Evolutionary conservation across 495 filamentous ascomycete genomes (phyloP), one percentile per base, ranked within the genome.

Genomic region (Hypoxylon fragiforme): DNA sequence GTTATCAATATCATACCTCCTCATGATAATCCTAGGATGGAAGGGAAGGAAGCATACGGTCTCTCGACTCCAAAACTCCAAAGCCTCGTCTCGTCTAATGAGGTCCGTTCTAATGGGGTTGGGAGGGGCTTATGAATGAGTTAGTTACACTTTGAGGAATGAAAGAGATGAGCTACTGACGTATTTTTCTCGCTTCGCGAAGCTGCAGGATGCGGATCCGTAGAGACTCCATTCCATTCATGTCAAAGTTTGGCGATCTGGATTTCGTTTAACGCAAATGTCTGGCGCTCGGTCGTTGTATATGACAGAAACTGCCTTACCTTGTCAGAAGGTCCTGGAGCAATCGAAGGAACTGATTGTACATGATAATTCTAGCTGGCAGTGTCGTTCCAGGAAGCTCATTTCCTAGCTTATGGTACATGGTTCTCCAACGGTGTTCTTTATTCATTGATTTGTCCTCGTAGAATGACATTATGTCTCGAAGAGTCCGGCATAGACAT

Each of bases 361-460:
- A 81, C 46, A 81, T 72, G 18, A 74, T 69, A 43, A 81, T 81
- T 32, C 78, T 71, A 18, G 77, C 72, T 9, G 72, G 76, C 7
- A 82, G 64, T 9, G 72, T 70, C 24, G 80, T 67, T 3, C 75
- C 75, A 2, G 65, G 71, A 31, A 71, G 73, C 57, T 76, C 77
- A 22, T 74, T 72, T 1, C 71, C 73, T 71, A 79, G 73, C 41
- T 72, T 73, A 68, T 80, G 70, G 48, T 77, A 75, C 77, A 82
- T 81, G 28, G 73, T 71, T 21, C 71, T 72, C 79, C 79, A 82
- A 32, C 77, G 67, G 28, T 68, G 67, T 49, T 75, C 70, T 37
- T 72, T 71, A 30, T 70, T 64, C 19, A 77, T 15, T 3, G 63
- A 67, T 49, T 71, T 76, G 50, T 83, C 74, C 32, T 77, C 77